Conservation (phyloP, 2,329 filamentous ascomycete species). For the Albophoma yamanashiensis region DNA sequence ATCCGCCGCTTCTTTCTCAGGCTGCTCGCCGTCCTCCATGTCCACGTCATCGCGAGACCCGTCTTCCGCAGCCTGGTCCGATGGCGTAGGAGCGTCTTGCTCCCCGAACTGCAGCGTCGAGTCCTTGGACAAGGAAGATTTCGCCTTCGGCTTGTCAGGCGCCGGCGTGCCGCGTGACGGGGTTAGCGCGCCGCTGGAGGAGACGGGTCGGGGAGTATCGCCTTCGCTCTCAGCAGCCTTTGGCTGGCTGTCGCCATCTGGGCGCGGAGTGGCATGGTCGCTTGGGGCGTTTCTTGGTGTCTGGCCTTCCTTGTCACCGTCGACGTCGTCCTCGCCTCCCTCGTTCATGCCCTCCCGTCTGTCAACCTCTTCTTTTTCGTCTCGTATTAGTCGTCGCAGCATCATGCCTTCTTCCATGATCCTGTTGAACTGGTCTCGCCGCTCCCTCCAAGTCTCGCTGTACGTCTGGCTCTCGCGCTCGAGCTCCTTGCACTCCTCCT, state of each 20-base stretch:
- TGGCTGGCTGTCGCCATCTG: slow-evolving; percentile 27
- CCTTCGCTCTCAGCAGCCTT: slow-evolving; percentile 16
- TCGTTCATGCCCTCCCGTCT: slow-evolving; percentile 72
- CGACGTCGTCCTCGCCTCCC: slow-evolving; percentile 50
- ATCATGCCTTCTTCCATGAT: slow-evolving; percentile 90
- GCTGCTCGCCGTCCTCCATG: slow-evolving; percentile 39
- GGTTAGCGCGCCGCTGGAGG: slow-evolving; percentile 19
- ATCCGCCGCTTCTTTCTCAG: slow-evolving; percentile 27
- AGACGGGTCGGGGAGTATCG: slow-evolving; percentile 14
- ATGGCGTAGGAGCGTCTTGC: slow-evolving; percentile 11
- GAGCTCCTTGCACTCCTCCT: slow-evolving; percentile 79
- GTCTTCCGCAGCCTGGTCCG: slow-evolving; percentile 20
- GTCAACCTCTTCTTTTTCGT: slow-evolving; percentile 93
- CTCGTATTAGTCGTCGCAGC: slow-evolving; percentile 73
- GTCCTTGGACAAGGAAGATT: slow-evolving; percentile 2
- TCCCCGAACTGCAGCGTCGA: slow-evolving; percentile 4
- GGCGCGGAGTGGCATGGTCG: slow-evolving; percentile 38
- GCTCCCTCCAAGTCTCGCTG: slow-evolving; percentile 71
- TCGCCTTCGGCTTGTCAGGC: slow-evolving; percentile 11
- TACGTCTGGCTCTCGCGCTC: slow-evolving; percentile 77
- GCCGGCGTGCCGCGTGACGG: slow-evolving; percentile 19
- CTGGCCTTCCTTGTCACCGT: slow-evolving; percentile 32
- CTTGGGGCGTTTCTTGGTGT: slow-evolving; percentile 40
- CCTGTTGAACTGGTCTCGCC: slow-evolving; percentile 74
- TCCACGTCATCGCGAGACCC: slow-evolving; percentile 44